Conservation (phyloP, 192 early-diverging fungal genomes). For the Rhizoclosmatium globosum region DNA sequence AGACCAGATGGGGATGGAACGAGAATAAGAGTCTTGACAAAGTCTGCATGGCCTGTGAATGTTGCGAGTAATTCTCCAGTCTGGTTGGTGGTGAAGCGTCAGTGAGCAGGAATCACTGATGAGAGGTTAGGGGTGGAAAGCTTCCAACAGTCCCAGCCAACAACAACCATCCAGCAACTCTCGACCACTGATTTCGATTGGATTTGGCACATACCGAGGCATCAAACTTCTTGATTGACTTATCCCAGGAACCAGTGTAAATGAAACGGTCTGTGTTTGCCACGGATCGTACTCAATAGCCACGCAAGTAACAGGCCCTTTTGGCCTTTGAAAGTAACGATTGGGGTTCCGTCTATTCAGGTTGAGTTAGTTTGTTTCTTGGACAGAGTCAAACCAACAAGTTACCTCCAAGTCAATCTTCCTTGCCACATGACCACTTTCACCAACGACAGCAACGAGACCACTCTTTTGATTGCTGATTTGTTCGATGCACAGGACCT, state of each 20-base stretch:
- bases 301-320: conserved; percentile 64
- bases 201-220: conserved; percentile 58
- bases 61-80: conserved; percentile 73
- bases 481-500: neutral
- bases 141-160: no score
- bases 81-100: conserved; percentile 19
- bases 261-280: conserved; percentile 60
- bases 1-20: conserved; percentile 1
- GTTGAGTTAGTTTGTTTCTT: neutral
- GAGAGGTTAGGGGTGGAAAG: no score
- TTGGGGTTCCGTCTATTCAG: conserved; percentile 48
- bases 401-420: conserved; percentile 71
- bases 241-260: conserved; percentile 96
- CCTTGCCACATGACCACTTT: conserved; percentile 75
- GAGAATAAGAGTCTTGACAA: conserved; percentile 81
- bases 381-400: neutral
- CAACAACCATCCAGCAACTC: neutral
- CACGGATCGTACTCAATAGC: conserved; percentile 40
- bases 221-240: conserved; percentile 85
- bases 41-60: conserved; percentile 83
- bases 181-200: neutral
- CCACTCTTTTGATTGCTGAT: no score
- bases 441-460: conserved; percentile 63
- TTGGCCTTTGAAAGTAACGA: conserved; percentile 56
- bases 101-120: no score